These are phyloP conservation scores for Beauveria scarabaeidicola DNA, from an alignment of 2,329 filamentous ascomycete genomes.

Conservation along the genomic window DNA sequence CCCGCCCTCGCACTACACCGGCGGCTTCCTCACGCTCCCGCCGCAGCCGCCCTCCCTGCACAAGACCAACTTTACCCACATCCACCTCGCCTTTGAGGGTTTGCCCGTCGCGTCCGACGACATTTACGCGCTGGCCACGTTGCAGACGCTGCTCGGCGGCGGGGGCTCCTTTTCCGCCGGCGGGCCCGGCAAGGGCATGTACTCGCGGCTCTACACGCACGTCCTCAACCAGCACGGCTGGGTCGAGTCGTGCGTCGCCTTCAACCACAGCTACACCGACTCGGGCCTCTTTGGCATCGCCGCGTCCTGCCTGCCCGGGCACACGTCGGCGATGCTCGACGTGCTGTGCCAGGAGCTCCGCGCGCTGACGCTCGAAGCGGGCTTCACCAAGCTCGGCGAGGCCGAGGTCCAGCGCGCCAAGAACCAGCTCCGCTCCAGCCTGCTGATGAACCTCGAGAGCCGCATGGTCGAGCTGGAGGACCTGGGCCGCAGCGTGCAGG, in stretches of 20 bases:
- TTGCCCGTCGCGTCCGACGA: constrained; percentile 83
- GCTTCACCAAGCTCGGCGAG: constrained; percentile 62
- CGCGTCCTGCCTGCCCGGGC: constrained; percentile 70
- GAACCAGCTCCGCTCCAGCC: constrained; percentile 83
- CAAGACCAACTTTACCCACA: constrained; percentile 75
- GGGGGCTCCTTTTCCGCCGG: constrained; percentile 95
- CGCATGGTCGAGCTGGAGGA: constrained; percentile 98
- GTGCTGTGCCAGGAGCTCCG: constrained; percentile 90
- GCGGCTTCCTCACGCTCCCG: constrained; percentile 82
- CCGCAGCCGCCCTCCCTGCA: constrained; percentile 71
- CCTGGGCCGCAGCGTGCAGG: constrained; percentile 86
- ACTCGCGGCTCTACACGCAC: constrained; percentile 93
- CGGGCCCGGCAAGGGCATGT: constrained; percentile 98
- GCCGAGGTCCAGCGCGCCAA: constrained; percentile 86
- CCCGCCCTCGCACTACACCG: constrained; percentile 74
- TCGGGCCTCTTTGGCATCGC: constrained; percentile 92
- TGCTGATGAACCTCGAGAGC: constrained; percentile 96
- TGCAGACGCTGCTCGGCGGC: constrained; percentile 91
- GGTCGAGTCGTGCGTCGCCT: constrained; percentile 92
- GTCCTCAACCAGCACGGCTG: constrained; percentile 96
- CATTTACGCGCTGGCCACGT: constrained; percentile 90
- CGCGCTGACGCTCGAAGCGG: constrained; percentile 64
- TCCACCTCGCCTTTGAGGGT: constrained; percentile 93
- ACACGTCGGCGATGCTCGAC: constrained; percentile 78
- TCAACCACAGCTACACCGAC: constrained; percentile 97